Conservation (phyloP, 2,329 filamentous ascomycete species). For the Plectosphaerella sp. region DNA sequence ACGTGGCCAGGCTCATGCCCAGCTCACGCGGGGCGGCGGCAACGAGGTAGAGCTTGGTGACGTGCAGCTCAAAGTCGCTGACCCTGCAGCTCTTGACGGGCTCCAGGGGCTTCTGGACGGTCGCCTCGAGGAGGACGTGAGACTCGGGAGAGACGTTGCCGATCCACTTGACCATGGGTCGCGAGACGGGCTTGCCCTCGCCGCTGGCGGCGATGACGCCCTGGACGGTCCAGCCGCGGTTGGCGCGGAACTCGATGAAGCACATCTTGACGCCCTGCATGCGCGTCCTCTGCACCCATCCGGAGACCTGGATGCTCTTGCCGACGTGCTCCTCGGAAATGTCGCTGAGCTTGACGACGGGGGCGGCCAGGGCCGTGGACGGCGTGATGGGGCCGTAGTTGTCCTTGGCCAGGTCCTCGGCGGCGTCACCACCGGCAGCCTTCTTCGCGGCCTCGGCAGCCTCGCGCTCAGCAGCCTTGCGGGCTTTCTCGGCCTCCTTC, state of each 20-base stretch:
- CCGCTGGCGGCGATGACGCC: constrained; percentile 56
- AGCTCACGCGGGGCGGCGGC: constrained; percentile 56
- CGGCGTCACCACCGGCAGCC: constrained; percentile 57
- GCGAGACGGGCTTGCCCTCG: constrained; percentile 61
- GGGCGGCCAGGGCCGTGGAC: constrained; percentile 44
- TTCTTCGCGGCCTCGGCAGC: constrained; percentile 65
- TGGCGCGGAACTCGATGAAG: constrained; percentile 80
- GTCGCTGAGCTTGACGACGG: constrained; percentile 55
- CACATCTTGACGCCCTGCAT: constrained; percentile 88
- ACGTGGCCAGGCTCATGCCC: constrained; percentile 51
- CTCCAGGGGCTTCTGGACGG: constrained; percentile 76
- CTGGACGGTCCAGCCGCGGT: constrained; percentile 74
- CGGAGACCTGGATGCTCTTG: constrained; percentile 71
- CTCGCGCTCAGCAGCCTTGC: constrained; percentile 42
- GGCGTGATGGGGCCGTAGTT: constrained; percentile 73
- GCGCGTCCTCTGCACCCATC: constrained; percentile 81
- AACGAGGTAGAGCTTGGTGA: constrained; percentile 78
- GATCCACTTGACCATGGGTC: constrained; percentile 94
- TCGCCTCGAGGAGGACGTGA: constrained; percentile 75
- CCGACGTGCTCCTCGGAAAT: constrained; percentile 63
- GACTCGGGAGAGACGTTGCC: constrained; percentile 72
- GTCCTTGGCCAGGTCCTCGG: constrained; percentile 64
- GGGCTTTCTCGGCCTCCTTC: constrained; percentile 78
- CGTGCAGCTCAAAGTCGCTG: constrained; percentile 77
- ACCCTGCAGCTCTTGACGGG: constrained; percentile 86